phyloP scores from a whole-genome alignment of 371 early-diverging fungal genomes.

The Mucor indicus region DNA sequence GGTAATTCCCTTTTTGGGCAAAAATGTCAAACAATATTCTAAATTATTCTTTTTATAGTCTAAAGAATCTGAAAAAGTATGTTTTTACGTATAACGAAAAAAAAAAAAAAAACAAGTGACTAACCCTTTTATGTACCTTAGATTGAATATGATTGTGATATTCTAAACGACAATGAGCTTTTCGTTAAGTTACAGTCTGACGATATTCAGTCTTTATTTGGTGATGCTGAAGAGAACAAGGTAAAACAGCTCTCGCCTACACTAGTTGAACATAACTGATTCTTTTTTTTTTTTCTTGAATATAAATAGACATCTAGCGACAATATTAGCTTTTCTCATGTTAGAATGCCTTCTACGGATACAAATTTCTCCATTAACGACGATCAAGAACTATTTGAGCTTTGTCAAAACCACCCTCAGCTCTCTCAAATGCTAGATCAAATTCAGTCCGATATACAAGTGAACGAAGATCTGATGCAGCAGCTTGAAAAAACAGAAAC shows the following conservation, averaged over 20 bases:
- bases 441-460: constrained; percentile 66
- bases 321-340: too few species aligned
- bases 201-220: constrained; percentile 18
- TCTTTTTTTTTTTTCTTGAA: too few species aligned
- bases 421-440: constrained; percentile 49
- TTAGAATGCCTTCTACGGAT: too few species aligned
- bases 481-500: constrained; percentile 56
- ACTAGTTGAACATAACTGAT: too few species aligned
- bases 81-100: too few species aligned
- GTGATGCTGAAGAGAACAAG: constrained; percentile 19
- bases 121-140: too few species aligned
- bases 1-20: constrained; percentile 12
- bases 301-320: too few species aligned
- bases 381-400: constrained; percentile 8
- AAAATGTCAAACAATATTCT: not conserved
- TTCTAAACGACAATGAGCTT: constrained; percentile 23
- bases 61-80: constrained; percentile 5
- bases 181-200: constrained; percentile 20
- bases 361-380: too few species aligned
- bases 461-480: constrained; percentile 54
- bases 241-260: too few species aligned
- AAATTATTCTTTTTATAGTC: constrained; percentile 1
- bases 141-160: constrained; percentile 16
- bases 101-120: too few species aligned
- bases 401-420: constrained; percentile 25